Percentiles rank a stretch among this genome's conserved stretches.
These are phyloP conservation scores for Isoetes taiwanensis DNA, from an alignment of 75 land plant species.

Conservation along the genomic window DNA sequence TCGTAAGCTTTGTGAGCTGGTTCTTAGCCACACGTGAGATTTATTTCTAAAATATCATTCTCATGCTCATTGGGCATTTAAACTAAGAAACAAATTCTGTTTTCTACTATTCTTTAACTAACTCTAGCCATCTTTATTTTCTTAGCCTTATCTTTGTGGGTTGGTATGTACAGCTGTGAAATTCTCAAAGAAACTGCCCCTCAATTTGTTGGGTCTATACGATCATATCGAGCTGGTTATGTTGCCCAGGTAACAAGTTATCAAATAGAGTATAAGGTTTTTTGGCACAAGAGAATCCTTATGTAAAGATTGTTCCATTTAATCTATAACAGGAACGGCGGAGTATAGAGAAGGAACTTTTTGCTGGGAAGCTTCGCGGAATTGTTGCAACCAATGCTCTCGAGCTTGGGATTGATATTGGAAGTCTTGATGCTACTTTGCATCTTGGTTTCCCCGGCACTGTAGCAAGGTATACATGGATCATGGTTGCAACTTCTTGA, in stretches of 20 bases:
- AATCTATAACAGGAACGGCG: conserved; percentile 58
- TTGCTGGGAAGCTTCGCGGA: conserved; percentile 72
- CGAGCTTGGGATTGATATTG: conserved; percentile 95
- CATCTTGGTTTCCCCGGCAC: conserved; percentile 99
- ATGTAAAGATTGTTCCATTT: not conserved
- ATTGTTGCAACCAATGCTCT: conserved; percentile 98
- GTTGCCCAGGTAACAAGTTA: conserved; percentile 66
- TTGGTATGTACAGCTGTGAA: conserved; percentile 48
- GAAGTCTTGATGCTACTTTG: conserved; percentile 89
- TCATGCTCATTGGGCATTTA: not conserved
- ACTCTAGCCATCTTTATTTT: too few relatives aligned
- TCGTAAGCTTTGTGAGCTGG: conserved; percentile 87
- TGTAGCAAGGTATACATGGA: conserved; percentile 81
- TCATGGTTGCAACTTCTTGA: too few relatives aligned
- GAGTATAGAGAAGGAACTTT: conserved; percentile 73
- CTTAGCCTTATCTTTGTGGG: too few relatives aligned
- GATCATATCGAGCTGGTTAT: conserved; percentile 88
- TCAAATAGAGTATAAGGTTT: too few relatives aligned
- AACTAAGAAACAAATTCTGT: not conserved
- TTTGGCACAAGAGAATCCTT: too few relatives aligned
- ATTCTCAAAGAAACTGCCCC: conserved; percentile 70
- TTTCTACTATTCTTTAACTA: too few relatives aligned
- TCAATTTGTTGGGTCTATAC: conserved; percentile 42
- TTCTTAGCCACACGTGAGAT: conserved; percentile 77
- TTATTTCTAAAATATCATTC: not conserved